phyloP scores from a whole-genome alignment of 163 green algal genomes.

The Scenedesmus sp. region DNA sequence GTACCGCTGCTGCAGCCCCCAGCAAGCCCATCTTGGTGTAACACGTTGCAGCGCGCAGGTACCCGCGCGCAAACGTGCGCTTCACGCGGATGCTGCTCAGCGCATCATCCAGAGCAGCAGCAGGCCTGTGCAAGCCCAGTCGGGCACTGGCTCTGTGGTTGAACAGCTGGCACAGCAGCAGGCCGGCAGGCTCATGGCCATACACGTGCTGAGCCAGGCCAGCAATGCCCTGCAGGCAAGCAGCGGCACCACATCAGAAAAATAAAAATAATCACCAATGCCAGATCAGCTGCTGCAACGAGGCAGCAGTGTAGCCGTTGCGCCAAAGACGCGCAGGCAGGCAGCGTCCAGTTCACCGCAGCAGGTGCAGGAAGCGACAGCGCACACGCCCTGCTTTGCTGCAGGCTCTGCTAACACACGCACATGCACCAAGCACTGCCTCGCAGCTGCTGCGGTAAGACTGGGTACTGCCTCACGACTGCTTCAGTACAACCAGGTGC shows the following conservation, averaged over 20 bases:
- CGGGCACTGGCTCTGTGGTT: constrained; percentile 50
- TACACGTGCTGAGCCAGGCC: background rate
- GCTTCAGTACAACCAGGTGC: background rate
- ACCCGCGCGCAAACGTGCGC: constrained; percentile 43
- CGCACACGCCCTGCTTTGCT: too few species aligned
- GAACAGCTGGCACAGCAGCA: constrained; percentile 40
- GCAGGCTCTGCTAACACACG: too few species aligned
- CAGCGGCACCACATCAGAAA: too few species aligned
- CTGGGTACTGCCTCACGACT: background rate
- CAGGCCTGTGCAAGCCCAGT: constrained; percentile 37
- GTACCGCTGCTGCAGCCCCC: background rate
- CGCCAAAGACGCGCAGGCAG: too few species aligned
- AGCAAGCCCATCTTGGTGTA: constrained; percentile 48
- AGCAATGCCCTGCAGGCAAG: constrained; percentile 11
- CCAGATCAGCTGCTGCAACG: too few species aligned
- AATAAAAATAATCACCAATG: too few species aligned
- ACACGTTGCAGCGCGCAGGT: constrained; percentile 49
- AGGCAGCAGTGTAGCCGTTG: too few species aligned
- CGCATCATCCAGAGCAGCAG: constrained; percentile 43
- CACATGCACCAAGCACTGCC: too few species aligned
- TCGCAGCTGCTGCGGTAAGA: background rate
- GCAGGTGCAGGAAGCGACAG: too few species aligned
- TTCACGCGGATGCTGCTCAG: constrained; percentile 11
- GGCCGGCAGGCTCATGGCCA: background rate
- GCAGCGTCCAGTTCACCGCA: too few species aligned